Percentiles rank a stretch among this genome's conserved stretches.
These are phyloP conservation scores for Westerdykella sp. DNA, from an alignment of 2,329 filamentous ascomycete species.

Conservation along the genomic window DNA sequence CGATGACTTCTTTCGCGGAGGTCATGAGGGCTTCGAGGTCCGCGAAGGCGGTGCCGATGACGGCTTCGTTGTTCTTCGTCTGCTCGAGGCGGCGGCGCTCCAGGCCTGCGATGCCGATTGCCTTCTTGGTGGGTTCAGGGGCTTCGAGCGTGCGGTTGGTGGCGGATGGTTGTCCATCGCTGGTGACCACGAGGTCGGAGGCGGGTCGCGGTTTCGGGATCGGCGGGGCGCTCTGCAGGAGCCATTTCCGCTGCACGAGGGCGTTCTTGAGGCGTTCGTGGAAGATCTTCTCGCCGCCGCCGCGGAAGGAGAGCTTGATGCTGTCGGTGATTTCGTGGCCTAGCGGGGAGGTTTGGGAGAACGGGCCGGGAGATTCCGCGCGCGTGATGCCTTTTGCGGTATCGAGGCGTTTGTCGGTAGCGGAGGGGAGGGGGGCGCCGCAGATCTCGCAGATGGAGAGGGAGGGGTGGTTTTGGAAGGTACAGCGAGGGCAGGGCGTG, in stretches of 20 bases:
- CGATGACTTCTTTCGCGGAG: conserved; percentile 92
- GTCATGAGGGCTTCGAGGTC: conserved; percentile 96
- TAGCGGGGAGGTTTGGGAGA: conserved; percentile 43
- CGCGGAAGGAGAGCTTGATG: conserved; percentile 87
- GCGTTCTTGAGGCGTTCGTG: conserved; percentile 81
- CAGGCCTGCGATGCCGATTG: conserved; percentile 84
- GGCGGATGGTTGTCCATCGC: conserved; percentile 9
- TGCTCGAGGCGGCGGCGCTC: conserved; percentile 79
- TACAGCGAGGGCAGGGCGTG: conserved; percentile 70
- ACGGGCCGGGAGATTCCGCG: conserved; percentile 72
- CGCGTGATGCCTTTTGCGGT: conserved; percentile 40
- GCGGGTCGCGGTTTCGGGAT: conserved; percentile 58
- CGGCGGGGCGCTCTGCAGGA: conserved; percentile 82
- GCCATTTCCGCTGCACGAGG: conserved; percentile 90
- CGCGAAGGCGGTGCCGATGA: conserved; percentile 91
- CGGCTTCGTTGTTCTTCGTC: conserved; percentile 84
- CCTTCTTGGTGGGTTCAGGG: conserved; percentile 41
- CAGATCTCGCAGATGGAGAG: conserved; percentile 86
- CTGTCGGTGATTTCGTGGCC: conserved; percentile 61
- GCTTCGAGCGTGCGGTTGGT: conserved; percentile 10
- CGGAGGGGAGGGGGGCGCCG: conserved; percentile 63
- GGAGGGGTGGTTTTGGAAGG: conserved; percentile 88
- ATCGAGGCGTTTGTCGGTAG: conserved; percentile 41
- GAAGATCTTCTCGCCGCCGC: conserved; percentile 83
- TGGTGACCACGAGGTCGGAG: conserved; percentile 2